These are phyloP conservation scores for Ophiosphaerella herpotricha DNA, from an alignment of 2,329 filamentous ascomycete species.

Conservation along the genomic window DNA sequence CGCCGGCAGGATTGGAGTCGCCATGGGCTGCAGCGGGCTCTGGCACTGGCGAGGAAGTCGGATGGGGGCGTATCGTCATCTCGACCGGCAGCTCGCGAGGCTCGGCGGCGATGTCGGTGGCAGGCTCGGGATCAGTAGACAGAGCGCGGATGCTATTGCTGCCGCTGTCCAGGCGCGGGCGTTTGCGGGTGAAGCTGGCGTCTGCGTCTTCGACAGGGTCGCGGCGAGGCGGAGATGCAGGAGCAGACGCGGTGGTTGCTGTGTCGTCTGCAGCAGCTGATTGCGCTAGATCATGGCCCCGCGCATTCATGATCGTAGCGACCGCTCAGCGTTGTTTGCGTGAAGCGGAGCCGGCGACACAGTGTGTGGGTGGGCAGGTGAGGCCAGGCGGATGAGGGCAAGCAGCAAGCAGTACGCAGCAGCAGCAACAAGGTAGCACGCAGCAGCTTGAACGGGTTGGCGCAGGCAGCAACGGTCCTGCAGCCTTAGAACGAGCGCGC, in stretches of 20 bases:
- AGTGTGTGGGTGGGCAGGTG: constrained; percentile 18
- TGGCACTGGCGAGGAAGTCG: constrained; percentile 32
- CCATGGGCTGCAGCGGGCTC: constrained; percentile 21
- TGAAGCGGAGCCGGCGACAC: constrained; percentile 20
- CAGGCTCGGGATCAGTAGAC: constrained; percentile 29
- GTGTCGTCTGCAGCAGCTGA: constrained; percentile 36
- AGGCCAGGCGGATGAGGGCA: constrained; percentile 24
- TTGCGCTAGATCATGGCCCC: constrained; percentile 41
- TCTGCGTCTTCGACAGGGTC: constrained; percentile 52
- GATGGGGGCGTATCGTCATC: constrained; percentile 47
- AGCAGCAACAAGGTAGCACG: no score
- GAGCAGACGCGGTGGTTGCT: constrained; percentile 35
- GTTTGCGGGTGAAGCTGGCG: constrained; percentile 52
- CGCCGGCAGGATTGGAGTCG: constrained; percentile 7
- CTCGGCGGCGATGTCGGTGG: constrained; percentile 15
- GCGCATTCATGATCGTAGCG: constrained; percentile 40
- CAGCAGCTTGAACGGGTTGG: no score
- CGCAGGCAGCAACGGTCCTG: constrained; percentile 28
- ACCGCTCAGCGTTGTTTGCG: constrained; percentile 20
- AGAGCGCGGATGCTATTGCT: constrained; percentile 35
- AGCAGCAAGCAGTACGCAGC: constrained; percentile 18
- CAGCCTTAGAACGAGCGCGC: constrained; percentile 29
- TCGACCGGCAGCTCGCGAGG: constrained; percentile 36
- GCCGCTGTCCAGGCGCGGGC: constrained; percentile 50
- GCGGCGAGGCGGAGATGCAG: constrained; percentile 46